Conservation (phyloP, 179 eudicot species). For the Silene coronaria region DNA sequence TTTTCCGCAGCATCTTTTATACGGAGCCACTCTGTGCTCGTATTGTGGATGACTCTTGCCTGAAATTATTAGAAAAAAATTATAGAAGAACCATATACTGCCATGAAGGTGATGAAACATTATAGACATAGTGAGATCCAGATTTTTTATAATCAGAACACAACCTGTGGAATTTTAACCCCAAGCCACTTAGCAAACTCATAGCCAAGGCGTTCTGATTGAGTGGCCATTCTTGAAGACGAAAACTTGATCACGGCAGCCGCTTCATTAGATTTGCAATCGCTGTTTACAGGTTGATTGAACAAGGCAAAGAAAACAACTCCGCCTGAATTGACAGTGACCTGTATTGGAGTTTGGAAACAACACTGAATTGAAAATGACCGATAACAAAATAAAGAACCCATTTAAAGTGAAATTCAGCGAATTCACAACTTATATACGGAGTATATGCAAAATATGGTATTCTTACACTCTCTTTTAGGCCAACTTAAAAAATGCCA, state of each 20-base stretch:
- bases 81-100: conserved; percentile 1
- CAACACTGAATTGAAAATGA: not conserved
- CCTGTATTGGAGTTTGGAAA: conserved; percentile 40
- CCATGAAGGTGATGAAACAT: conserved; percentile 3
- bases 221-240: conserved; percentile 97
- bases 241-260: conserved; percentile 96
- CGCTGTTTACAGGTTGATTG: conserved; percentile 49
- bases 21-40: conserved; percentile 75
- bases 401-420: not conserved
- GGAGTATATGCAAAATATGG: not conserved
- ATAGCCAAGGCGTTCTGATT: conserved; percentile 96
- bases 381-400: not conserved
- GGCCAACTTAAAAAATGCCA: not conserved
- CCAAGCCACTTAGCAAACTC: conserved; percentile 98
- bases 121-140: not conserved
- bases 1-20: conserved; percentile 94
- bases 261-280: conserved; percentile 56
- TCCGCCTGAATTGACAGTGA: conserved; percentile 98
- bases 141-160: not conserved
- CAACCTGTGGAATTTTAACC: conserved; percentile 82
- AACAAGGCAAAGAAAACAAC: conserved; percentile 95
- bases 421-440: not conserved
- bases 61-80: conserved; percentile 22
- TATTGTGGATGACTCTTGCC: conserved; percentile 92
- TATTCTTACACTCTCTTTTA: not conserved